These are phyloP conservation scores for Metschnikowia koreensis DNA, from an alignment of 805 yeast species.

Conservation along the genomic window DNA sequence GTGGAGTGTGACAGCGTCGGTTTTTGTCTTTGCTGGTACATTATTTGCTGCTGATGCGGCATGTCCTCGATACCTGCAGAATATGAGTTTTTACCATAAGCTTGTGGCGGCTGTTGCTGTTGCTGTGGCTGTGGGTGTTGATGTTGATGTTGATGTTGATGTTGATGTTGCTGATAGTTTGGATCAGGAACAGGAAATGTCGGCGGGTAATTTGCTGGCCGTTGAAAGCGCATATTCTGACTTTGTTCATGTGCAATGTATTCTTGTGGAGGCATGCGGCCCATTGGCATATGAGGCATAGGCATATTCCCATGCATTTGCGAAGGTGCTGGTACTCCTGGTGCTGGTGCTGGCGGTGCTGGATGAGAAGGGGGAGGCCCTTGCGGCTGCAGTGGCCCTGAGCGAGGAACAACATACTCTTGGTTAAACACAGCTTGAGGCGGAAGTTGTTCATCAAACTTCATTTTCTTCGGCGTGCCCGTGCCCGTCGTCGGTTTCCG, in stretches of 20 bases:
- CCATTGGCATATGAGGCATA: conserved; percentile 6
- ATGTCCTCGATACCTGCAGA: conserved; percentile 11
- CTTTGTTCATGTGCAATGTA: not conserved
- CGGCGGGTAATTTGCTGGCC: not conserved
- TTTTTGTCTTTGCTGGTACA: conserved; percentile 14
- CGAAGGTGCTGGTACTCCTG: no score
- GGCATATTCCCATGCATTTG: conserved; percentile 1
- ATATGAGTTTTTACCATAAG: conserved; percentile 1
- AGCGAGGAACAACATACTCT: conserved; percentile 9
- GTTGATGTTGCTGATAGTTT: no score
- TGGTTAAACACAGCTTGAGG: conserved; percentile 22
- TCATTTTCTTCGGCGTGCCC: conserved; percentile 51
- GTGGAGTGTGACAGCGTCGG: conserved; percentile 34
- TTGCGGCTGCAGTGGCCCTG: no score
- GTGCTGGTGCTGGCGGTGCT: not conserved
- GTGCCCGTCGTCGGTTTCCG: conserved; percentile 54
- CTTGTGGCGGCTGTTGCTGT: no score
- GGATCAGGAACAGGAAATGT: not conserved
- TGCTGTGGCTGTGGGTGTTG: no score
- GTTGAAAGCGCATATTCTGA: not conserved
- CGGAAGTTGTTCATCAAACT: conserved; percentile 21
- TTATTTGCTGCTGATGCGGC: conserved; percentile 15
- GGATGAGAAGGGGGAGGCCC: no score
- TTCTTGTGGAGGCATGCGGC: not conserved
- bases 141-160: no score